Evolutionary conservation across 495 filamentous ascomycete species (phyloP).

Genomic region (Hypomontagnella monticulosa): DNA sequence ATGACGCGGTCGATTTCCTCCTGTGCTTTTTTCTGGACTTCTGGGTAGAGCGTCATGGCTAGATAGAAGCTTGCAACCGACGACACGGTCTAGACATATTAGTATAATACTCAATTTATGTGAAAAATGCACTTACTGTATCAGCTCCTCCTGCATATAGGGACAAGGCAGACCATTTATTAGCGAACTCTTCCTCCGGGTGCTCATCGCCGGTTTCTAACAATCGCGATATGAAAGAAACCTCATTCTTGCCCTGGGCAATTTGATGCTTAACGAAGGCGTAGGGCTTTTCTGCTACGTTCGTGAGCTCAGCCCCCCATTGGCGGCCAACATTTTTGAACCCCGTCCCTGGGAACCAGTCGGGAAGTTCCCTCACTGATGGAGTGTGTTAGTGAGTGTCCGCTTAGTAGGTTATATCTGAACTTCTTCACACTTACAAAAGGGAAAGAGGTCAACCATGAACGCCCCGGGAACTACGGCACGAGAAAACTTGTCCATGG

Average conservation of each 20-base stretch:
- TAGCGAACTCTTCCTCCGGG: constrained; percentile 45
- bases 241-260: constrained; percentile 41
- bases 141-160: constrained; percentile 62
- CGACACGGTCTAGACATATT: constrained; percentile 45
- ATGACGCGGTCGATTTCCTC: constrained; percentile 63
- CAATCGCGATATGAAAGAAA: constrained; percentile 53
- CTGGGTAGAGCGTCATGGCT: constrained; percentile 57
- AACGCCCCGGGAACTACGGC: constrained; percentile 53
- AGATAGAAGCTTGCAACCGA: constrained; percentile 56
- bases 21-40: constrained; percentile 49
- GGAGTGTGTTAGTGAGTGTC: constrained; percentile 34
- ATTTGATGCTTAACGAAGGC: constrained; percentile 59
- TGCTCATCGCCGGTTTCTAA: constrained; percentile 43
- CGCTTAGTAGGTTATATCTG: background rate
- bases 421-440: constrained; percentile 24
- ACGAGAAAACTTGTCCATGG: constrained; percentile 51
- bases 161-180: constrained; percentile 57
- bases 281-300: constrained; percentile 50
- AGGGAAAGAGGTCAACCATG: constrained; percentile 53
- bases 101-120: background rate
- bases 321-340: constrained; percentile 53
- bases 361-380: constrained; percentile 52
- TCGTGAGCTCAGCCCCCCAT: constrained; percentile 41
- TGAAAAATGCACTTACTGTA: constrained; percentile 38
- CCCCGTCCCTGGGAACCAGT: constrained; percentile 59